Percentiles rank a stretch among this genome's conserved stretches.
These are phyloP conservation scores for Zelopaecilomyces penicillatus DNA, from an alignment of 2,329 filamentous ascomycete species.

Conservation along the genomic window DNA sequence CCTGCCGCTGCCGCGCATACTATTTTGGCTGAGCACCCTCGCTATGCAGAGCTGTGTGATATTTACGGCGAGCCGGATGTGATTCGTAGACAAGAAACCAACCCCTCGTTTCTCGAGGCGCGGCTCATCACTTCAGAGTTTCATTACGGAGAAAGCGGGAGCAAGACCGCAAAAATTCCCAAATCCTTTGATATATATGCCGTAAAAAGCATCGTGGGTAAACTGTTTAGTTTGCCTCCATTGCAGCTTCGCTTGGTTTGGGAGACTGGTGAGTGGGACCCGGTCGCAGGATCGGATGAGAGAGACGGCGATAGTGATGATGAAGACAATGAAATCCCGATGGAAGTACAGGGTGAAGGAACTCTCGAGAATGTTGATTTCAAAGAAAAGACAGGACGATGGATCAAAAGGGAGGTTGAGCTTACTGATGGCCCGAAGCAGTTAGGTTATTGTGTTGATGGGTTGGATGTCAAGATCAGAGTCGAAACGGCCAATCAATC, in stretches of 20 bases:
- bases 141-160: conserved; percentile 15
- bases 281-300: conserved; percentile 55
- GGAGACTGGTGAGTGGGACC: conserved; percentile 90
- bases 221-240: conserved; percentile 57
- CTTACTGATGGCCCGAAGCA: conserved; percentile 71
- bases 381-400: conserved; percentile 41
- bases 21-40: conserved; percentile 57
- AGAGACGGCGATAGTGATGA: conserved; percentile 48
- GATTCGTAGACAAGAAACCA: conserved; percentile 46
- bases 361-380: conserved; percentile 8
- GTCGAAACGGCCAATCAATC: conserved; percentile 42
- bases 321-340: conserved; percentile 37
- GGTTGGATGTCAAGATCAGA: conserved; percentile 59
- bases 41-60: conserved; percentile 66
- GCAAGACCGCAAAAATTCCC: conserved; percentile 50
- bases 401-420: conserved; percentile 71
- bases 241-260: conserved; percentile 62
- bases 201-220: conserved; percentile 69
- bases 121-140: conserved; percentile 62
- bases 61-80: conserved; percentile 66
- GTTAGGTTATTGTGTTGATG: conserved; percentile 77
- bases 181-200: conserved; percentile 72
- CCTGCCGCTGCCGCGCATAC: conserved; percentile 42
- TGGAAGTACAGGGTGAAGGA: conserved; percentile 15
- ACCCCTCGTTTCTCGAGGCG: conserved; percentile 76